Evolutionary conservation across 108 stramenopile species (phyloP).

Genomic region (Nitzschia sp.): DNA sequence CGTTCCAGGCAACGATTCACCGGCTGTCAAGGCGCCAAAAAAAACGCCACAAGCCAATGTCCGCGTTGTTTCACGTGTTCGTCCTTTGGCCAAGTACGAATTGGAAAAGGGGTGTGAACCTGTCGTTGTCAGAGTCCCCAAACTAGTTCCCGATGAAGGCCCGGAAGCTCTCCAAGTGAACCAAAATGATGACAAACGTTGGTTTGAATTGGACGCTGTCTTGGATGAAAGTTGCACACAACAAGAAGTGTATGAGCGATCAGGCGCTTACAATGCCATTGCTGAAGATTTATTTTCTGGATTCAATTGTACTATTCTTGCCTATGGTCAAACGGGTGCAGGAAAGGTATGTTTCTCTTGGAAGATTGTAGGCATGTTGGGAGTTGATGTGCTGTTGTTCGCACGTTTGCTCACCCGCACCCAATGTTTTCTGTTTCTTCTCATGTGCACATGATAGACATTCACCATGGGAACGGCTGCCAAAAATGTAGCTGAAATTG

Average conservation of each 20-base stretch:
- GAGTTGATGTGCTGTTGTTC: background rate
- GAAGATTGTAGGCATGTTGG: background rate
- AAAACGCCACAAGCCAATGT: conserved; percentile 22
- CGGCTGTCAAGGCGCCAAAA: background rate
- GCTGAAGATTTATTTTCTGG: conserved; percentile 93
- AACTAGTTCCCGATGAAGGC: conserved; percentile 2
- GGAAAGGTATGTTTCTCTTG: conserved; percentile 47
- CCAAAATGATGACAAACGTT: conserved; percentile 36
- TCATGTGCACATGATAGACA: conserved; percentile 36
- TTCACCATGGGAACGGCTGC: conserved; percentile 90
- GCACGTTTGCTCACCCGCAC: background rate
- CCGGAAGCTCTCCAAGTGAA: conserved; percentile 51
- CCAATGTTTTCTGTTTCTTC: background rate
- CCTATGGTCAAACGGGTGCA: conserved; percentile 96
- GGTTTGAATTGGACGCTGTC: conserved; percentile 94
- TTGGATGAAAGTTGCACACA: conserved; percentile 81
- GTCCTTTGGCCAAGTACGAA: conserved; percentile 94
- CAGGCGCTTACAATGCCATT: conserved; percentile 77
- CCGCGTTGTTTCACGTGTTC: conserved; percentile 91
- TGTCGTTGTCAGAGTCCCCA: conserved; percentile 30
- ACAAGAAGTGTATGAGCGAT: conserved; percentile 86
- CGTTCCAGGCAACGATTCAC: background rate
- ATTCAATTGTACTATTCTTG: conserved; percentile 97
- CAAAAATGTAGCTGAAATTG: conserved; percentile 44
- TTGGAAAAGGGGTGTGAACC: conserved; percentile 77